Evolutionary conservation across 208 protist genomes (phyloP), one percentile per base, ranked within the genome.

Genomic region (Acanthamoeba triangularis): DNA sequence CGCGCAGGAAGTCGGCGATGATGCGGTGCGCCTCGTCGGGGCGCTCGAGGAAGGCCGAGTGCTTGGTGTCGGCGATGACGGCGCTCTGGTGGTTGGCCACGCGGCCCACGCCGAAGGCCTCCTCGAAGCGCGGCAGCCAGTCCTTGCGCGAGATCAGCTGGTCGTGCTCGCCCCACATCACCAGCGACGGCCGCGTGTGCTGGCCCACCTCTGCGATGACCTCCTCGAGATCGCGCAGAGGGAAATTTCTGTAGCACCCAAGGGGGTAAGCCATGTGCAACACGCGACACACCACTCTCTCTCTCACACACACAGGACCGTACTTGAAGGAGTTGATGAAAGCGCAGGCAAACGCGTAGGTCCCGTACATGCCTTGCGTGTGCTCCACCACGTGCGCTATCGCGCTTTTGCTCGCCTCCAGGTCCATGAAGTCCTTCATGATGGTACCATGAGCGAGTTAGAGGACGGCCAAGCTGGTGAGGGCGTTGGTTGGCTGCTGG

Each of bases 161-260:
- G 41, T 82, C 74, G 74, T 82, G 74, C 74, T 82, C 74, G 33
- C 74, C 74, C 74, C 74, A 82, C 74, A 82, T 28, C 37, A 82
- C 41, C 74, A 82, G 30, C 41, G 74, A 82, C 74, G 74, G 74
- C 74, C 74, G 33, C 41, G 74, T 0, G 74, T 82, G 33, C 41
- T 52, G 74, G 0, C 74, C 74, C 35, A 82, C 74, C 74, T 82
- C 74, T 3, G 74, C 41, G 16, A 82, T 82, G 37, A 49, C 74
- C 0, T 52, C 41, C 16, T 41, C 37, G 10, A 82, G 30, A 35
- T 82, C 74, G 23, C 41, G 37, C 33, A 82, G 37, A 35, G 30
- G 37, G 25, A 82, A 82, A 28, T 82, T 82, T 4, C 74, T 82
- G 74, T 4, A 13, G 74, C 14, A 13, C 25, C 37, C 11, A 47